These are phyloP conservation scores for Magnolia kwangsiensis DNA, from an alignment of 164 flowering plant genomes.

Conservation along the genomic window DNA sequence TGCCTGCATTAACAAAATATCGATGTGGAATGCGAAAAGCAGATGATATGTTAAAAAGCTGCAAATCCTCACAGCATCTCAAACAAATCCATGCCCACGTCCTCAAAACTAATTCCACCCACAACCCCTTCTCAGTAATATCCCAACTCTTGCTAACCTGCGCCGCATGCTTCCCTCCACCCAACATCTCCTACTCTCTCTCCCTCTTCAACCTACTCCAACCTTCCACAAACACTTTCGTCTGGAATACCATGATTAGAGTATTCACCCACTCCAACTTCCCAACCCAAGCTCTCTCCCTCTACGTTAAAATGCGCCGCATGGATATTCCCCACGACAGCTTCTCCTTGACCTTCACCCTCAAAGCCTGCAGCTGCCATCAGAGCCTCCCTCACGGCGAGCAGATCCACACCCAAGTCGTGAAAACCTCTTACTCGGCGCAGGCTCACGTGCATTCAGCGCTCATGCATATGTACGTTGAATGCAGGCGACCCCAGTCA, in stretches of 20 bases:
- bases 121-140: slow-evolving; percentile 28
- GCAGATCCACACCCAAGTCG: slow-evolving; percentile 37
- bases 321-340: slow-evolving; percentile 32
- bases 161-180: slow-evolving; percentile 32
- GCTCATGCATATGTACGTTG: slow-evolving; percentile 47
- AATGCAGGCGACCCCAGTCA: slow-evolving; percentile 25
- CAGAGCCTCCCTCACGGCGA: slow-evolving; percentile 22
- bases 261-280: slow-evolving; percentile 35
- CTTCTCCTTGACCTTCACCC: slow-evolving; percentile 49
- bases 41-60: slow-evolving; percentile 6
- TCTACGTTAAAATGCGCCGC: slow-evolving; percentile 38
- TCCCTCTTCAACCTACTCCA: slow-evolving; percentile 28
- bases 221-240: slow-evolving; percentile 36
- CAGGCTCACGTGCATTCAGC: slow-evolving; percentile 43
- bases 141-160: slow-evolving; percentile 31
- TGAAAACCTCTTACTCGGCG: slow-evolving; percentile 21
- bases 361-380: slow-evolving; percentile 40
- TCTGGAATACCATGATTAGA: slow-evolving; percentile 46
- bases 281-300: slow-evolving; percentile 27
- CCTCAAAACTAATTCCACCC: slow-evolving; percentile 29
- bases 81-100: slow-evolving; percentile 56
- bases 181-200: slow-evolving; percentile 28
- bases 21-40: not conserved
- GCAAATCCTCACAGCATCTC: slow-evolving; percentile 27
- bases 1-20: too few relatives aligned